phyloP scores from a whole-genome alignment of 2,329 filamentous ascomycete genomes.

The Metarhizium robertsii region DNA sequence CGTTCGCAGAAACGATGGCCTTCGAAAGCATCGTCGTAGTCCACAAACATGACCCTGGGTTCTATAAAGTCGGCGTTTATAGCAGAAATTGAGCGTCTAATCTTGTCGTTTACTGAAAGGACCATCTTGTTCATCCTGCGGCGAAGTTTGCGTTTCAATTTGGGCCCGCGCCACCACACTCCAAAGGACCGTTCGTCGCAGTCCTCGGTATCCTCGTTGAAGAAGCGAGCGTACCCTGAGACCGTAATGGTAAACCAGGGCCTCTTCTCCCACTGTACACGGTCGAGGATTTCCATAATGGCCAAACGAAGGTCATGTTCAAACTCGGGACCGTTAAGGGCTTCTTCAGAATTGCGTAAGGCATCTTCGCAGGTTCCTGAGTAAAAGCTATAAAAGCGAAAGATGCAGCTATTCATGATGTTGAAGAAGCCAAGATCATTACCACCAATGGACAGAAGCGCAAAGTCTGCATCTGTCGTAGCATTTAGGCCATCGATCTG shows the following conservation, averaged over 20 bases:
- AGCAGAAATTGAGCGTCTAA: constrained; percentile 22
- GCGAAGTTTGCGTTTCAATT: constrained; percentile 28
- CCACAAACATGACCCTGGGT: constrained; percentile 32
- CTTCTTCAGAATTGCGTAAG: constrained; percentile 23
- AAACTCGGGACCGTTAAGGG: constrained; percentile 26
- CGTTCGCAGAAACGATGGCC: constrained; percentile 36
- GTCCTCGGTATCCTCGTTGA: constrained; percentile 31
- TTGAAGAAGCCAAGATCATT: constrained; percentile 41
- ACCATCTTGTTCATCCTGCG: constrained; percentile 35
- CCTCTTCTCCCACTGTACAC: constrained; percentile 33
- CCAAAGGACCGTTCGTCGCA: constrained; percentile 36
- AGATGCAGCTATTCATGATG: constrained; percentile 40
- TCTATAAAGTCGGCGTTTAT: constrained; percentile 28
- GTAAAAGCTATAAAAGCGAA: constrained; percentile 39
- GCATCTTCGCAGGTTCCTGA: constrained; percentile 34
- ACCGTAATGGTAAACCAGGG: constrained; percentile 33
- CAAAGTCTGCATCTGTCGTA: constrained; percentile 29
- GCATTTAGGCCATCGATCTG: constrained; percentile 33
- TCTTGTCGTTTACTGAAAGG: constrained; percentile 29
- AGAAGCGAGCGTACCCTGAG: constrained; percentile 39
- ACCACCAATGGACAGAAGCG: constrained; percentile 36
- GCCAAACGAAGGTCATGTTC: constrained; percentile 28
- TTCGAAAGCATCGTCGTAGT: constrained; percentile 34
- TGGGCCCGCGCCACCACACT: constrained; percentile 35
- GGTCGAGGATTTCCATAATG: constrained; percentile 34